phyloP scores from a whole-genome alignment of 192 early-diverging fungal species.

The Coemansia sp. region DNA sequence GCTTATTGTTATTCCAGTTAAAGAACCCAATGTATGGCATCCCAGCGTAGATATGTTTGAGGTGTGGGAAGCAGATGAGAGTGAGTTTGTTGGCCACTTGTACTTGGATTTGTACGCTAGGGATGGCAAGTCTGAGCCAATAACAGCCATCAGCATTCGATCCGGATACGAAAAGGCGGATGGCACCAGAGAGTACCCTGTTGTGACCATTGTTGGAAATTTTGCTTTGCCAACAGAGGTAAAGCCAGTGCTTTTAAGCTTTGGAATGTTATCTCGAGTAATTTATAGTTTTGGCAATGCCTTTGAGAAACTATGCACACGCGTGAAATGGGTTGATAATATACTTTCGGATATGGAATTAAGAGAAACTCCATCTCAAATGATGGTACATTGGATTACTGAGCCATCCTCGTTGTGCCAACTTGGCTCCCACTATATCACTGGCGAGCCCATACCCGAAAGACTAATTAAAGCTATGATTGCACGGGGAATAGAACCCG shows the following conservation, averaged over 20 bases:
- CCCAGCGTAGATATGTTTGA: slow-evolving; percentile 68
- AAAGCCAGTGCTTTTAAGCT: slow-evolving; percentile 66
- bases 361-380: slow-evolving; percentile 72
- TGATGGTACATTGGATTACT: slow-evolving; percentile 72
- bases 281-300: slow-evolving; percentile 73
- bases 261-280: slow-evolving; percentile 66
- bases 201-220: slow-evolving; percentile 57
- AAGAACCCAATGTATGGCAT: slow-evolving; percentile 61
- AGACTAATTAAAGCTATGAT: slow-evolving; percentile 58
- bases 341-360: slow-evolving; percentile 70
- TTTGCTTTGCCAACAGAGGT: slow-evolving; percentile 57
- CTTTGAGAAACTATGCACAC: slow-evolving; percentile 58
- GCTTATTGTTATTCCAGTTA: slow-evolving; percentile 58
- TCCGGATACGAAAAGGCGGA: slow-evolving; percentile 57
- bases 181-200: slow-evolving; percentile 48
- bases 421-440: slow-evolving; percentile 61
- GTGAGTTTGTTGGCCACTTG: slow-evolving; percentile 63
- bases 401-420: slow-evolving; percentile 50
- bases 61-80: slow-evolving; percentile 63
- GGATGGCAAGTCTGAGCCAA: slow-evolving; percentile 59
- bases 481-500: slow-evolving; percentile 22
- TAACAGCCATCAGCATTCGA: slow-evolving; percentile 44
- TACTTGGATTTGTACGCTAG: slow-evolving; percentile 70
- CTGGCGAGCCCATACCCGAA: slow-evolving; percentile 59
- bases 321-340: slow-evolving; percentile 65